Evolutionary conservation across 1,284 basidiomycete species (phyloP), one percentile per base, ranked within the genome.

Genomic region (Singerocomus rubriflavus): DNA sequence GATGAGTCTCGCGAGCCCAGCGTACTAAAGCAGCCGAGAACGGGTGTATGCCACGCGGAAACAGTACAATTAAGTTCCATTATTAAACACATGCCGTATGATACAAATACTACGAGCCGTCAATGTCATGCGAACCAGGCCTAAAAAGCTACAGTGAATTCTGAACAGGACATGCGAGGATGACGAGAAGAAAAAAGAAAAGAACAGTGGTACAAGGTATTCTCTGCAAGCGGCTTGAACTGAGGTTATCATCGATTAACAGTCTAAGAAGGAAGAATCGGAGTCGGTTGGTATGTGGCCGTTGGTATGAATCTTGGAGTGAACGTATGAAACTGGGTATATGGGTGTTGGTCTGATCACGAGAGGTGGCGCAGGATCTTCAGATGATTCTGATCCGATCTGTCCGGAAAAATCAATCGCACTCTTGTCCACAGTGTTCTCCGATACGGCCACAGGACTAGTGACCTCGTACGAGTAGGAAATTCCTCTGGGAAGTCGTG

Each of bases 331-430:
- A 21, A 46, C 43, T 0, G 64, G 68, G 42, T 66, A 66, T 31
- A 64, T 16, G 10, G 64, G 64, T 26, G 53, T 70, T 6, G 64
- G 64, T 46, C 47, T 65, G 51, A 69, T 47, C 29, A 66, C 34
- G 34, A 50, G 45, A 32, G 65, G 64, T 16, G 57, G 47, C 39
- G 48, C 44, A 37, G 44, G 38, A 32, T 48, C 26, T 38, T 57
- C 51, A 12, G 48, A 44, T n/a, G 58, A 36, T 44, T 50, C 54
- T 33, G 48, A 45, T 31, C 32, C 14, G 13, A 36, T 26, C 35
- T 31, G 44, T 31, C 36, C 32, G 4, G 37, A 16, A 32, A 57
- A 40, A 32, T 43, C 44, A 4, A 44, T 36, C 7, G 41, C 21
- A 17, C 27, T 27, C 14, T 39, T 45, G 30, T 50, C 44, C 14